These are phyloP conservation scores for Colletotrichum cuscutae DNA, from an alignment of 2,329 filamentous ascomycete genomes.

Conservation along the genomic window DNA sequence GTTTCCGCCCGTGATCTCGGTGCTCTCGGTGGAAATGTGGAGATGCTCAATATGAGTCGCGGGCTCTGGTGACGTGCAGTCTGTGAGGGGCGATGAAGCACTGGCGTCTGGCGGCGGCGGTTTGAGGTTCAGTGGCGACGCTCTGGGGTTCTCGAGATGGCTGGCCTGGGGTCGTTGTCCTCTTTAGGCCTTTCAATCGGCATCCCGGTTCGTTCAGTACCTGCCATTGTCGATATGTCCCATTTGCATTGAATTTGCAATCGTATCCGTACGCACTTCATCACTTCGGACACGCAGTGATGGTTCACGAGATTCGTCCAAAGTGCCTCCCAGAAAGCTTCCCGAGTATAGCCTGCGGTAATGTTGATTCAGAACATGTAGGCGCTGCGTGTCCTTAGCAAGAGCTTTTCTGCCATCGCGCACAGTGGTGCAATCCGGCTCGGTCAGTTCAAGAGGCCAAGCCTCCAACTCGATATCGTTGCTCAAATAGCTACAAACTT, in stretches of 20 bases:
- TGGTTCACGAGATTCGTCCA: background rate
- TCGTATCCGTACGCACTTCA: no score
- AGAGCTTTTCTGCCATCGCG: background rate
- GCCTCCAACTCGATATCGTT: background rate
- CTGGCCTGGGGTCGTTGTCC: conserved; percentile 1
- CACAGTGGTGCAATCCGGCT: background rate
- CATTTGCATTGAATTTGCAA: background rate
- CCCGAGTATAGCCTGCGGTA: no score
- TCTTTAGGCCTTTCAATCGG: background rate
- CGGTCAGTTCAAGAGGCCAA: background rate
- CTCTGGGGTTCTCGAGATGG: background rate
- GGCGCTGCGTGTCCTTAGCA: background rate
- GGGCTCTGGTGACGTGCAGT: conserved; percentile 13
- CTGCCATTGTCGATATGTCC: background rate
- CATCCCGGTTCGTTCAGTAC: background rate
- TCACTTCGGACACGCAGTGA: background rate
- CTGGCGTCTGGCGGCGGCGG: conserved; percentile 18
- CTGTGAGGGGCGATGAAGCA: conserved; percentile 1
- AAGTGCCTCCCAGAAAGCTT: no score
- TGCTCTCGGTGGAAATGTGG: conserved; percentile 29
- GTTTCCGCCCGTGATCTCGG: background rate
- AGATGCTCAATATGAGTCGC: conserved; percentile 18
- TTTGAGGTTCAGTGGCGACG: conserved; percentile 26
- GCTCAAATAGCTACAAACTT: background rate
- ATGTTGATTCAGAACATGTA: background rate